phyloP scores from a whole-genome alignment of 805 yeast species.

The Kodamaea jinghongensis region DNA sequence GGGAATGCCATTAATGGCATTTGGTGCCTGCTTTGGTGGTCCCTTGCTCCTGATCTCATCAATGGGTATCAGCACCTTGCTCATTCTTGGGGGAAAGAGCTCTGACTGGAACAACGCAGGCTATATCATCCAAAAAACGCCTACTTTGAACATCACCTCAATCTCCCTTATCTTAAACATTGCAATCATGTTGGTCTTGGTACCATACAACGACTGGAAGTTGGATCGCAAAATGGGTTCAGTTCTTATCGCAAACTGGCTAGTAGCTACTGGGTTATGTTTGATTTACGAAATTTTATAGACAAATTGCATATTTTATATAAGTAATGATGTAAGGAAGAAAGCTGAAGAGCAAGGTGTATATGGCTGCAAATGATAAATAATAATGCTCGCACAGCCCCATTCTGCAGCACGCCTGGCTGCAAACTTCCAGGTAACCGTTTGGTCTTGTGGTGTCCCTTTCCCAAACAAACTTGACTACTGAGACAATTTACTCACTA shows the following conservation, averaged over 20 bases:
- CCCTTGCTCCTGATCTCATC: conserved; percentile 83
- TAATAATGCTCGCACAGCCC: too few species aligned
- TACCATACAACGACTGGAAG: conserved; percentile 27
- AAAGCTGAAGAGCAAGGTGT: too few species aligned
- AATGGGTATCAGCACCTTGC: conserved; percentile 69
- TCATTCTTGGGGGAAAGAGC: conserved; percentile 14
- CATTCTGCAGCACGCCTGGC: too few species aligned
- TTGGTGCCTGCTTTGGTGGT: conserved; percentile 95
- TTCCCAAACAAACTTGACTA: too few species aligned
- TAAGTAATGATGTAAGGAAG: too few species aligned
- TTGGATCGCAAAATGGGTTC: conserved; percentile 34
- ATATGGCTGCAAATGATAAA: too few species aligned
- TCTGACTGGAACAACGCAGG: conserved; percentile 10
- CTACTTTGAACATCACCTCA: conserved; percentile 21
- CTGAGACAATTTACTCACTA: too few species aligned
- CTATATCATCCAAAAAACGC: conserved; percentile 17
- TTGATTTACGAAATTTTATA: conserved; percentile 18
- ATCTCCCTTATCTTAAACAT: conserved; percentile 23
- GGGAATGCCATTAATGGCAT: conserved; percentile 86
- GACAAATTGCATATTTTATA: too few species aligned
- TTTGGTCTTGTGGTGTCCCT: too few species aligned
- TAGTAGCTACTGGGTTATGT: conserved; percentile 25
- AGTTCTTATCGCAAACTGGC: conserved; percentile 31
- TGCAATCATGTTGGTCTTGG: conserved; percentile 16
- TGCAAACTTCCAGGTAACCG: too few species aligned